Base-by-base conservation (phyloP, 768 basidiomycete species). In the Symmetrospora coprosmae region DNA sequence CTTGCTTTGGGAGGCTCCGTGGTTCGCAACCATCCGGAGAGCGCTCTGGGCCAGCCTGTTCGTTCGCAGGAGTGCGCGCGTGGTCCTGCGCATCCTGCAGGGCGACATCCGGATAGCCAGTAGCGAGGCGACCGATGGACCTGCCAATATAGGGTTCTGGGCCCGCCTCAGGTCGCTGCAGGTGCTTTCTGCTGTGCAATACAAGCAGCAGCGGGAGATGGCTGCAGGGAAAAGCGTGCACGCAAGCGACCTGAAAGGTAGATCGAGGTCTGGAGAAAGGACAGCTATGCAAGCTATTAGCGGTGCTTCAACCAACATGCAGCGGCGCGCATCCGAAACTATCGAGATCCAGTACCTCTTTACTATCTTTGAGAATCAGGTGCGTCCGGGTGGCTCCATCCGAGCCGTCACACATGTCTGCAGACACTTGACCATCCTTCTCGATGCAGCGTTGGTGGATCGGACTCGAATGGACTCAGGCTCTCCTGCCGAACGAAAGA, bases 281-380 rank as follows among this genome's bases (percentile, higher is more conserved):
- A 19, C 31, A 13, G 51, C 23, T 46, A 19, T 33, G 7, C n/a
- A 50, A 56, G 38, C 25, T 1, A 13, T n/a, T n/a, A n/a, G n/a
- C n/a, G n/a, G n/a, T n/a, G n/a, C n/a, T n/a, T n/a, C n/a, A n/a
- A n/a, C n/a, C n/a, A n/a, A n/a, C n/a, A n/a, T n/a, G n/a, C n/a
- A n/a, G n/a, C n/a, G n/a, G n/a, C n/a, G n/a, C n/a, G 79, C 77
- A 9, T 64, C 73, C 21, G 75, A 74, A 38, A 76, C 83, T 47
- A 70, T 73, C 16, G 71, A 75, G 35, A 76, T 87, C 16, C 73
- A 87, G 34, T 67, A 70, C 35, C 60, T 65, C 50, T 72, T 72
- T 23, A 69, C 67, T 21, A 64, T 70, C 6, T 68, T 68, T 53
- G 70, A 72, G 58, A 72, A 72, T 34, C 70, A 58, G 37, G 55